phyloP scores from a whole-genome alignment of 1,284 basidiomycete genomes.

The Pholiota adiposa region DNA sequence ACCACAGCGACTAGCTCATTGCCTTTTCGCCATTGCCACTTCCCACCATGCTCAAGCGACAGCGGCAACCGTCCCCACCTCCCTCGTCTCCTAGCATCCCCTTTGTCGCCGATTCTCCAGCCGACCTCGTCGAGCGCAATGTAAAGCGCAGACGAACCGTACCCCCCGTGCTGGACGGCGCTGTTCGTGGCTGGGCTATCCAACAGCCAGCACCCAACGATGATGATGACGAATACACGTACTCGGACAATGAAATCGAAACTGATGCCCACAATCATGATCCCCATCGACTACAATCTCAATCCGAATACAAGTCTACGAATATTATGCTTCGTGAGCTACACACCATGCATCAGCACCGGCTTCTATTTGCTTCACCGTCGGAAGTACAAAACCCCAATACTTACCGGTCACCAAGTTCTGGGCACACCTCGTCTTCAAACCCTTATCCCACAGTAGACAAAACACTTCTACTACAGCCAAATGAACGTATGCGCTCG shows the following conservation, averaged over 20 bases:
- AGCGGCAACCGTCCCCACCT: conserved; percentile 51
- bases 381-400: conserved; percentile 16
- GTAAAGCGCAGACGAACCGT: conserved; percentile 52
- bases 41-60: conserved; percentile 68
- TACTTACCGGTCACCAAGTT: background rate
- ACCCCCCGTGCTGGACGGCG: conserved; percentile 51
- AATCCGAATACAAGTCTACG: conserved; percentile 53
- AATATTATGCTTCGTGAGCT: conserved; percentile 70
- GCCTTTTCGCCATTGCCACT: background rate
- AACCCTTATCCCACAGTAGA: background rate
- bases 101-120: conserved; percentile 31
- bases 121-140: conserved; percentile 33
- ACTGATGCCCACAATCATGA: conserved; percentile 15
- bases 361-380: conserved; percentile 48
- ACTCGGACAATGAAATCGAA: conserved; percentile 41
- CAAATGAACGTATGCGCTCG: background rate
- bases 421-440: background rate
- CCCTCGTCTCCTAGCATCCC: conserved; percentile 42
- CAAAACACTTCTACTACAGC: conserved; percentile 2
- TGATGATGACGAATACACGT: conserved; percentile 33
- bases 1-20: background rate
- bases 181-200: conserved; percentile 43
- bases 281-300: conserved; percentile 9
- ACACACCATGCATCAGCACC: conserved; percentile 67
- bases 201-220: conserved; percentile 29